Evolutionary conservation across 2,329 filamentous ascomycete species (phyloP), one percentile per base, ranked within the genome.

Genomic region (Venturia asperata): DNA sequence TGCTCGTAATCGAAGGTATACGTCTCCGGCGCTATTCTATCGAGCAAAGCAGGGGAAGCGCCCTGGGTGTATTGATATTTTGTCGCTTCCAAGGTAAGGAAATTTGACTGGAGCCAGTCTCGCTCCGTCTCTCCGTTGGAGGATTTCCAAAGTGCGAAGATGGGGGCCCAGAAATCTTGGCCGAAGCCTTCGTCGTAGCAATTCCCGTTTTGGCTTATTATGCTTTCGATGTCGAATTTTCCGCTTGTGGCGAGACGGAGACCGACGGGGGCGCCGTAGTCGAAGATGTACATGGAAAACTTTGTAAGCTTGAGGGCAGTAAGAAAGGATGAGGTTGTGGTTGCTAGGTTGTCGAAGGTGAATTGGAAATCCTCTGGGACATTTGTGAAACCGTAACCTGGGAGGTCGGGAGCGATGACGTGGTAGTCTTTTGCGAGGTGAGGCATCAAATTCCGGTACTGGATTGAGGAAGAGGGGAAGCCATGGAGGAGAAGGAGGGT

Each of bases 171-270:
- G 72, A 84, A 82, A 0, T 72, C 70, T 21, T 52, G 47, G 24
- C 71, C 69, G 5, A 87, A 74, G 3, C 84, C 85, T 68, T 84
- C 82, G 5, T 70, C 74, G 69, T 86, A 87, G 17, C 84, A 83
- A 68, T 87, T 87, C 49, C 83, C 85, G 69, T 86, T 86, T 69
- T 87, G 84, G 2, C 78, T 76, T 65, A 87, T 77, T 67, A 87
- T 82, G 17, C 82, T 81, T 45, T 76, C 74, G 64, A 86, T 74
- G 13, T 76, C 74, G 0, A 79, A 71, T 0, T 82, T 80, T 2
- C 80, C 75, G 55, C 78, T 68, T 1, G 85, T 75, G 0, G 83
- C 83, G 1, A 86, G 74, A 2, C 83, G 79, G 30, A 85, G 73
- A 0, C 79, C 84, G 0, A 78, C 77, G 0, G 85, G 84, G 0